Conservation (phyloP, 345 rosid genomes). For the Syzygium grande region DNA sequence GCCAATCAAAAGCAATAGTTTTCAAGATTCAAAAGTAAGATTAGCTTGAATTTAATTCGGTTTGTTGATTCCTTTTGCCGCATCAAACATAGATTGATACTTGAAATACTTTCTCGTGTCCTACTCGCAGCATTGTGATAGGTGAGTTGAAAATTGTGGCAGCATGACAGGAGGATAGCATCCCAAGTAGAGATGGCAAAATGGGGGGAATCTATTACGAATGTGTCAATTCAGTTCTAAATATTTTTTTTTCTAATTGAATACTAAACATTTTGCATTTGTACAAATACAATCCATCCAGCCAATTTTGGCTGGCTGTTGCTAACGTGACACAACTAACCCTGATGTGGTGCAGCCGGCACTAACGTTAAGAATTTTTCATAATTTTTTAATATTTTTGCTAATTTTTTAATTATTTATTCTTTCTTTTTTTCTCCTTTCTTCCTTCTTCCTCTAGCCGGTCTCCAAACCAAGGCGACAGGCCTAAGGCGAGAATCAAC, state of each 20-base stretch:
- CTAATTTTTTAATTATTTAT: too few species aligned
- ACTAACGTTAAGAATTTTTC: too few species aligned
- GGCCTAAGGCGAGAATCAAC: accelerated
- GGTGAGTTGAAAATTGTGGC: not conserved
- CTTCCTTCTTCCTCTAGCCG: not conserved
- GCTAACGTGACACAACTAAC: too few species aligned
- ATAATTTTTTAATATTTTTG: too few species aligned
- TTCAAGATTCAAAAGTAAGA: not conserved
- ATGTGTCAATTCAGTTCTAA: too few species aligned
- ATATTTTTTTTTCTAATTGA: not conserved
- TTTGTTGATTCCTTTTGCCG: not conserved
- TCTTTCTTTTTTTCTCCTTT: not conserved
- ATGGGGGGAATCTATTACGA: too few species aligned
- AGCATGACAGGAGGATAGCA: not conserved
- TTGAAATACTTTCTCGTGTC: not conserved
- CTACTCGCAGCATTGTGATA: not conserved
- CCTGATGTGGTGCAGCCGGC: too few species aligned
- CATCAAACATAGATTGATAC: not conserved
- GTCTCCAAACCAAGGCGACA: too few species aligned
- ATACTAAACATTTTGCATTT: too few species aligned
- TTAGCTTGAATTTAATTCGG: not conserved
- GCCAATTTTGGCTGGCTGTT: accelerated
- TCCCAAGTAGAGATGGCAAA: too few species aligned
- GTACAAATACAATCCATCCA: accelerated
- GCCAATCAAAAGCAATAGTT: not conserved